These are phyloP conservation scores for Phylloporus rhodoxanthus DNA, from an alignment of 768 basidiomycete species.

Conservation along the genomic window DNA sequence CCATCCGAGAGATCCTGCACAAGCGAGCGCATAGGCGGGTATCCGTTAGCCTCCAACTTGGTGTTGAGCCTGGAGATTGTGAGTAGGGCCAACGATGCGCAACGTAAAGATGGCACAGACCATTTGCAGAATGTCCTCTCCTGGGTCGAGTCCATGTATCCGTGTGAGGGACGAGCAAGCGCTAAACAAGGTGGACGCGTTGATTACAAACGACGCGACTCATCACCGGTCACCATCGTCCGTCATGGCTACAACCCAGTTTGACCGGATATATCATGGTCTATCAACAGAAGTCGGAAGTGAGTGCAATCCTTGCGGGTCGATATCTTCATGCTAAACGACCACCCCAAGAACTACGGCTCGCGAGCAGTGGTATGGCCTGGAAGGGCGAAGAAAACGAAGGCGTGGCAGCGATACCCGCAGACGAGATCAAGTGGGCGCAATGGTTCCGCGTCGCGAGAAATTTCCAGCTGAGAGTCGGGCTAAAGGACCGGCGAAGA, in stretches of 20 bases:
- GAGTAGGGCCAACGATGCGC: not conserved
- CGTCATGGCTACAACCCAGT: constrained; percentile 65
- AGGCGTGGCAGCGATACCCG: constrained; percentile 55
- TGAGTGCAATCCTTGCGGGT: constrained; percentile 39
- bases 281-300: constrained; percentile 72
- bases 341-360: constrained; percentile 66
- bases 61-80: constrained; percentile 78
- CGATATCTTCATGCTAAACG: not conserved
- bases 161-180: not conserved
- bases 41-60: constrained; percentile 79
- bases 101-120: constrained; percentile 35
- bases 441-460: constrained; percentile 92
- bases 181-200: constrained; percentile 10
- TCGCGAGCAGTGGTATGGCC: constrained; percentile 86
- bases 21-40: constrained; percentile 85
- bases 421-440: constrained; percentile 76
- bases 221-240: no score
- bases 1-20: constrained; percentile 92
- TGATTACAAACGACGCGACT: constrained; percentile 24
- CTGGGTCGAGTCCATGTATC: constrained; percentile 39
- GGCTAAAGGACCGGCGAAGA: constrained; percentile 66
- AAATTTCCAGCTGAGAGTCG: constrained; percentile 83
- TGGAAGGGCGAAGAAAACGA: constrained; percentile 82
- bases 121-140: constrained; percentile 91
- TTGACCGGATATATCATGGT: constrained; percentile 79